Conservation (phyloP, 768 basidiomycete genomes). For the Sarcomyxa edulis region DNA sequence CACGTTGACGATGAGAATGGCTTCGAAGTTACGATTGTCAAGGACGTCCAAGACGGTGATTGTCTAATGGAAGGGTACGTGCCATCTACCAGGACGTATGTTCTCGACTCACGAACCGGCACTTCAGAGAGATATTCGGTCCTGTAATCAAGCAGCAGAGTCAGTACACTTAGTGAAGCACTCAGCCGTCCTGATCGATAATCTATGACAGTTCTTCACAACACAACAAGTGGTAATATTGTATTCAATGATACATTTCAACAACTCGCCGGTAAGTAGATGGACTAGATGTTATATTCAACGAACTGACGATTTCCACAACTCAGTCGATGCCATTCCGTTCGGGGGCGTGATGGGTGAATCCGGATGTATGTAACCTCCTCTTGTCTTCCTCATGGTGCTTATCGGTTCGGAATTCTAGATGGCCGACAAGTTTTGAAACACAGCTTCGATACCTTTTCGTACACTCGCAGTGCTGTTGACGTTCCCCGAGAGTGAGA, state of each 20-base stretch:
- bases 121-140: conserved; percentile 64
- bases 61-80: conserved; percentile 55
- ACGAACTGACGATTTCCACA: no score
- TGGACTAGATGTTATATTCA: no score
- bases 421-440: conserved; percentile 52
- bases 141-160: conserved; percentile 63
- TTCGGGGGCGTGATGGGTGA: conserved; percentile 56
- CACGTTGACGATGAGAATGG: conserved; percentile 34
- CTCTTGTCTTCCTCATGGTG: neutral
- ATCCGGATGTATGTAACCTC: conserved; percentile 50
- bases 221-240: conserved; percentile 35
- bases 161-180: conserved; percentile 49
- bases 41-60: conserved; percentile 48
- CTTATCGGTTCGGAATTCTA: no score
- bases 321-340: conserved; percentile 35
- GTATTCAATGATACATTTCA: conserved; percentile 59
- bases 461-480: conserved; percentile 41
- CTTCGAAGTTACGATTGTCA: conserved; percentile 59
- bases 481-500: conserved; percentile 50
- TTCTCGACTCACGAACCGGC: neutral
- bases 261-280: no score
- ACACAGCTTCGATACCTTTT: conserved; percentile 52
- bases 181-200: conserved; percentile 51
- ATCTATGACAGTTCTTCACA: conserved; percentile 30
- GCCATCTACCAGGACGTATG: neutral